Evolutionary conservation across 805 yeast genomes (phyloP).

Genomic region (Zygoascus flipseniorum): DNA sequence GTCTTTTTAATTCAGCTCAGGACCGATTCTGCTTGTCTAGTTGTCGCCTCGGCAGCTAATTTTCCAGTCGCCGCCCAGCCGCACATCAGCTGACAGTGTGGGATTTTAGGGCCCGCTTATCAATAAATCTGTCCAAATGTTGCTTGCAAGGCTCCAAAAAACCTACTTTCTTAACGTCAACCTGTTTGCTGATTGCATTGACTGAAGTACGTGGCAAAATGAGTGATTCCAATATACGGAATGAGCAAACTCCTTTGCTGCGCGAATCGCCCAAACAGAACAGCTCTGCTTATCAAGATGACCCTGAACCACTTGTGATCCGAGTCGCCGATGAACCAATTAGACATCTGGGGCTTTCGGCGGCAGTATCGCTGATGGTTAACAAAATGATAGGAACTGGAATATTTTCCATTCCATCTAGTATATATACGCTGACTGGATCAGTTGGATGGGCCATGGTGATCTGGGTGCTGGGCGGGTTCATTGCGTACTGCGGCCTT

Average conservation of each 20-base stretch:
- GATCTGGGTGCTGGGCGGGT: slow-evolving; percentile 56
- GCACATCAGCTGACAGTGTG: background rate
- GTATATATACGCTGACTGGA: slow-evolving; percentile 49
- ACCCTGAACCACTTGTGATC: background rate
- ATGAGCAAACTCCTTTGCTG: background rate
- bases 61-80: background rate
- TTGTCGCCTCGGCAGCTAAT: no score
- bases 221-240: background rate
- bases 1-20: no score
- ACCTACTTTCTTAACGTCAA: no score
- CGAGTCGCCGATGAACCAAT: background rate
- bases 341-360: slow-evolving; percentile 24
- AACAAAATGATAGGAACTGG: slow-evolving; percentile 73
- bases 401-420: slow-evolving; percentile 58
- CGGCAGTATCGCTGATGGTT: slow-evolving; percentile 39
- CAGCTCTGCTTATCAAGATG: background rate
- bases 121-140: background rate
- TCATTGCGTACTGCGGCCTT: slow-evolving; percentile 46
- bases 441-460: slow-evolving; percentile 49
- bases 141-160: no score
- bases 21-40: no score
- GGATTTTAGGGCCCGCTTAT: background rate
- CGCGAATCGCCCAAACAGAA: background rate
- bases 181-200: no score
- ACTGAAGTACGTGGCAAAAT: no score